These are phyloP conservation scores for Penicillium salamii DNA, from an alignment of 495 filamentous ascomycete species.

Conservation along the genomic window DNA sequence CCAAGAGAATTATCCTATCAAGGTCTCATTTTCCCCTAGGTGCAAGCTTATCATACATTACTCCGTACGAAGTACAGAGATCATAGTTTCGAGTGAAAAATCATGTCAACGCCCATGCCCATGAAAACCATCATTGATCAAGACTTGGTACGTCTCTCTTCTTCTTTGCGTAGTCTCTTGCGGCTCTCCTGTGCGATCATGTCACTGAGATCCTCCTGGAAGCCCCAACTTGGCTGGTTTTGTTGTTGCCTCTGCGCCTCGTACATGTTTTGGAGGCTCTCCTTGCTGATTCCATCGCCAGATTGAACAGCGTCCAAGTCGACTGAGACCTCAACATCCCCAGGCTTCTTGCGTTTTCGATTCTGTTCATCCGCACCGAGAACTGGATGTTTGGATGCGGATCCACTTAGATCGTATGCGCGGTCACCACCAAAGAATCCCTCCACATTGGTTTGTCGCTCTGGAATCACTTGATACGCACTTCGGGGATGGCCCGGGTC, in stretches of 20 bases:
- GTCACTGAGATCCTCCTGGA: constrained; percentile 90
- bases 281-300: constrained; percentile 68
- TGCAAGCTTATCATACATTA: too few relatives aligned
- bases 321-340: constrained; percentile 88
- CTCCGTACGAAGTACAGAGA: too few relatives aligned
- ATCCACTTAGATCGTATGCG: constrained; percentile 74
- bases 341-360: constrained; percentile 89
- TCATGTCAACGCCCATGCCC: not conserved
- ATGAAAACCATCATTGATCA: constrained; percentile 16
- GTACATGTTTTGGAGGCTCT: constrained; percentile 67
- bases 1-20: too few relatives aligned
- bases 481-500: constrained; percentile 68
- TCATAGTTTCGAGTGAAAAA: not conserved
- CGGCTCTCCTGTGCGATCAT: constrained; percentile 95
- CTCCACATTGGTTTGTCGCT: constrained; percentile 75
- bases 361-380: constrained; percentile 78
- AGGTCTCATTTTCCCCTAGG: not conserved
- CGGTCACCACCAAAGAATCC: constrained; percentile 96
- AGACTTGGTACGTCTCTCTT: constrained; percentile 61
- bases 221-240: constrained; percentile 66
- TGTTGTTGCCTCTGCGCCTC: constrained; percentile 74
- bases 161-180: constrained; percentile 83
- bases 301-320: constrained; percentile 73
- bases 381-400: constrained; percentile 57
- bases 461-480: constrained; percentile 87